Evolutionary conservation across 1,284 basidiomycete genomes (phyloP).

Genomic region (Pyrrhoderma lamaoense): DNA sequence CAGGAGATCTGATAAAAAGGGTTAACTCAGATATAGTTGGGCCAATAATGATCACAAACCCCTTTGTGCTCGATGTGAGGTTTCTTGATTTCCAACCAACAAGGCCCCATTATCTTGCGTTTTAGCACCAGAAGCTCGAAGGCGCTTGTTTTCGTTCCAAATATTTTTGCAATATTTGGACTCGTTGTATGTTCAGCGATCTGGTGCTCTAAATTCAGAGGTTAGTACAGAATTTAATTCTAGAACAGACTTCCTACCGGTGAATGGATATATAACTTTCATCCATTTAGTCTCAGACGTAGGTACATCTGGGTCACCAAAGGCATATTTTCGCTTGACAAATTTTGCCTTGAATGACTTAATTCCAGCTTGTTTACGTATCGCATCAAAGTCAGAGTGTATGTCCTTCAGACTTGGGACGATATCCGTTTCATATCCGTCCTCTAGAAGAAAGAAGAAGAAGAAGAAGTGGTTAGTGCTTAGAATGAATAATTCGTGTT

Average conservation of each 20-base stretch:
- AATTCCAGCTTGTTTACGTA: conserved; percentile 70
- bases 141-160: conserved; percentile 89
- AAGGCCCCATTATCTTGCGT: conserved; percentile 97
- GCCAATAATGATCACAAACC: conserved; percentile 39
- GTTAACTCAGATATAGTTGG: conserved; percentile 4
- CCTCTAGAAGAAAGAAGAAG: conserved; percentile 35
- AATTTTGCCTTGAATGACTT: conserved; percentile 77
- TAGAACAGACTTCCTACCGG: conserved; percentile 42
- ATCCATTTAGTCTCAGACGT: conserved; percentile 80
- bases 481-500: not conserved
- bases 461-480: not conserved
- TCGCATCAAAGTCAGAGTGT: conserved; percentile 77
- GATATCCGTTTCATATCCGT: conserved; percentile 68
- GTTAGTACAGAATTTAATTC: conserved; percentile 1
- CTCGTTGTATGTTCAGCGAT: conserved; percentile 71
- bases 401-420: conserved; percentile 66
- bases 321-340: conserved; percentile 89
- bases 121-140: conserved; percentile 96
- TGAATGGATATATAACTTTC: conserved; percentile 85
- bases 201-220: conserved; percentile 39
- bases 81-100: conserved; percentile 87
- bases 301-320: conserved; percentile 82
- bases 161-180: conserved; percentile 80
- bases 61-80: conserved; percentile 69
- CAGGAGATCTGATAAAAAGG: conserved; percentile 64